Conservation (phyloP, 768 basidiomycete genomes). For the Lentinus brumalis region DNA sequence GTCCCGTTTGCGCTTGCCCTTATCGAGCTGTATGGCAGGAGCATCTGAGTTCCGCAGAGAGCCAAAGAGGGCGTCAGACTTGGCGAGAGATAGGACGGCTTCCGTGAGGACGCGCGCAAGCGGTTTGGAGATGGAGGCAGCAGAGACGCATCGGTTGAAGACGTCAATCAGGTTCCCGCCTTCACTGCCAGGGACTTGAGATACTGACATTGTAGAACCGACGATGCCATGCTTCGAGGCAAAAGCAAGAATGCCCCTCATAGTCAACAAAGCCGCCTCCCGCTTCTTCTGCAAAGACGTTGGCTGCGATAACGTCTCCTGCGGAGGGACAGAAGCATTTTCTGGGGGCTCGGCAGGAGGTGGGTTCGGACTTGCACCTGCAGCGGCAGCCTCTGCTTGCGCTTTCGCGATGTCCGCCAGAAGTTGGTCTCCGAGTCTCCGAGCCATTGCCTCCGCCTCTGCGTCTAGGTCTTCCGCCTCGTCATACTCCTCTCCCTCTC, state of each 20-base stretch:
- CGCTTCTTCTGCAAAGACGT: conserved; percentile 41
- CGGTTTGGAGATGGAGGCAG: conserved; percentile 52
- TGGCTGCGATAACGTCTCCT: conserved; percentile 13
- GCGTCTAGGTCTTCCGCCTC: conserved; percentile 64
- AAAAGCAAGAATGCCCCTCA: conserved; percentile 61
- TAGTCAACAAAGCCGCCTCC: conserved; percentile 63
- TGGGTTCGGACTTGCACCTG: conserved; percentile 11
- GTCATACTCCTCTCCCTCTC: conserved; percentile 51
- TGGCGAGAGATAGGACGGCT: conserved; percentile 62
- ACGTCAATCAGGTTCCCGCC: conserved; percentile 58
- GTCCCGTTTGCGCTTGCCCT: conserved; percentile 77
- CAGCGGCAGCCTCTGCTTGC: conserved; percentile 44
- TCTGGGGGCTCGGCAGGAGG: conserved; percentile 5
- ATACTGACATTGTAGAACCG: conserved; percentile 51
- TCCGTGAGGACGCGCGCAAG: conserved; percentile 61
- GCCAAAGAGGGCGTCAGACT: conserved; percentile 66
- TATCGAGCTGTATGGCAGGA: conserved; percentile 61
- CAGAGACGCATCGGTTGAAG: conserved; percentile 49
- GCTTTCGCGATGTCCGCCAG: conserved; percentile 76
- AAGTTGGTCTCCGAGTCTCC: conserved; percentile 72
- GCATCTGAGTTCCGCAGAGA: conserved; percentile 65
- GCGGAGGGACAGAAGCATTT: conserved; percentile 7
- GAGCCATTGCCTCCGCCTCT: conserved; percentile 74
- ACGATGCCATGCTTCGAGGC: conserved; percentile 60
- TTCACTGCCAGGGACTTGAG: conserved; percentile 47